Percentiles rank a stretch among this genome's conserved stretches.
These are phyloP conservation scores for Scedosporium apiospermum DNA, from an alignment of 2,329 filamentous ascomycete species.

Conservation along the genomic window DNA sequence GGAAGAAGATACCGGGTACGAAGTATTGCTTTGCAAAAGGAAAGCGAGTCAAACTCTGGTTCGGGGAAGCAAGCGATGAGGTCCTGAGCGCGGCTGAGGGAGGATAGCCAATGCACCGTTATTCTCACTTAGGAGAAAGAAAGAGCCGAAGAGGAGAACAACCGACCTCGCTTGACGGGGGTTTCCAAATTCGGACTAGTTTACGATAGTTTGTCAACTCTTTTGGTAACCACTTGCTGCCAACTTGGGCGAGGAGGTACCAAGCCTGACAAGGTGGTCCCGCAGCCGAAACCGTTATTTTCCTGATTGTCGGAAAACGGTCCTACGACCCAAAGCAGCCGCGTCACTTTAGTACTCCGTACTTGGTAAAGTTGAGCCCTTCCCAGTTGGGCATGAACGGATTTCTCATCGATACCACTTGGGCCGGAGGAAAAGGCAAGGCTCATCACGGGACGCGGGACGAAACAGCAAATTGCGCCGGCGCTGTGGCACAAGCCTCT, in stretches of 20 bases:
- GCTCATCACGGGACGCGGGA: slow-evolving; percentile 6
- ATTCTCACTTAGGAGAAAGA: background rate
- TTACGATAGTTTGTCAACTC: background rate
- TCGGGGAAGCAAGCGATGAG: background rate
- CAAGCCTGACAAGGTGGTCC: background rate
- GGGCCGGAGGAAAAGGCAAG: background rate
- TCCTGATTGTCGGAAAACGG: background rate
- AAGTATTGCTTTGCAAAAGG: too few relatives aligned
- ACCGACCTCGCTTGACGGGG: background rate
- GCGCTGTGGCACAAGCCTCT: background rate
- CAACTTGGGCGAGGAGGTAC: background rate
- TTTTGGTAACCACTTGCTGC: background rate
- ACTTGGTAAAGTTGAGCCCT: background rate
- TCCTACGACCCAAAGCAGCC: background rate
- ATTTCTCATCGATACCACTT: background rate
- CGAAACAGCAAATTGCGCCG: slow-evolving; percentile 5
- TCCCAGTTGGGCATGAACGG: background rate
- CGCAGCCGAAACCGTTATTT: background rate
- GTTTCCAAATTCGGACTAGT: background rate
- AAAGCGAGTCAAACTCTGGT: background rate
- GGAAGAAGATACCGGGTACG: background rate
- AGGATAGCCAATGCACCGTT: background rate
- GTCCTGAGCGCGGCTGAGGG: background rate
- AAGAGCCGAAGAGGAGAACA: too few relatives aligned
- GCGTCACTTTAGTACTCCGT: background rate